These are phyloP conservation scores for Dactylonectria estremocensis DNA, from an alignment of 2,329 filamentous ascomycete genomes.

Conservation along the genomic window DNA sequence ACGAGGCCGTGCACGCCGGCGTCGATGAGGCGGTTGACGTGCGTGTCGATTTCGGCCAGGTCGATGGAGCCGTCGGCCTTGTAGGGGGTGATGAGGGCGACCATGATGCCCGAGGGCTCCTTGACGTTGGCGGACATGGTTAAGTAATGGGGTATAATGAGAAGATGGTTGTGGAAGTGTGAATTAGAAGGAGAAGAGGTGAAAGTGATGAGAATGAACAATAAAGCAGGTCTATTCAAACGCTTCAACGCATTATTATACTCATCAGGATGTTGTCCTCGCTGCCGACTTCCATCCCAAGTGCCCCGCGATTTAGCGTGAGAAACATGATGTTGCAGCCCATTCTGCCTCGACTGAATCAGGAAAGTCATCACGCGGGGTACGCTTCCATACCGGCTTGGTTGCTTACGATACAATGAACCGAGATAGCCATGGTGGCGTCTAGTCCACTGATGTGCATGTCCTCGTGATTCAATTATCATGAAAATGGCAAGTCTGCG, in stretches of 20 bases:
- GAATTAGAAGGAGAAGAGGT: not conserved
- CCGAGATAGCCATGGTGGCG: not conserved
- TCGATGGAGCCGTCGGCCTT: slow-evolving; percentile 61
- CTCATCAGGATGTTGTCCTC: not conserved
- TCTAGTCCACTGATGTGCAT: too few relatives aligned
- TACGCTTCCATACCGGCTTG: not conserved
- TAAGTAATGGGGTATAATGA: slow-evolving; percentile 7
- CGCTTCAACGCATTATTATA: slow-evolving; percentile 21
- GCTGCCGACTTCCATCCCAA: not conserved
- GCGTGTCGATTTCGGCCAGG: slow-evolving; percentile 48
- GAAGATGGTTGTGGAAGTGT: not conserved
- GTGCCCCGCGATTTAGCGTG: slow-evolving; percentile 35
- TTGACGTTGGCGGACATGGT: slow-evolving; percentile 39
- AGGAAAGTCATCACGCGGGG: slow-evolving; percentile 44
- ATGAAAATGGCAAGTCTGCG: too few relatives aligned
- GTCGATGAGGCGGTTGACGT: slow-evolving; percentile 62
- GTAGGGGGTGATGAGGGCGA: slow-evolving; percentile 65
- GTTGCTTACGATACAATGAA: not conserved
- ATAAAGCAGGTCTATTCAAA: not conserved
- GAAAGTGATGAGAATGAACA: slow-evolving; percentile 4
- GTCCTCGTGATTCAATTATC: too few relatives aligned
- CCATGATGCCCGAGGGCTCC: slow-evolving; percentile 60
- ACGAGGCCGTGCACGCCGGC: slow-evolving; percentile 65
- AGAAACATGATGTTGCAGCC: slow-evolving; percentile 1
- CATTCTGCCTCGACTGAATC: slow-evolving; percentile 26